Evolutionary conservation across 345 rosid genomes (phyloP).

Genomic region (Euphorbia peplus): DNA sequence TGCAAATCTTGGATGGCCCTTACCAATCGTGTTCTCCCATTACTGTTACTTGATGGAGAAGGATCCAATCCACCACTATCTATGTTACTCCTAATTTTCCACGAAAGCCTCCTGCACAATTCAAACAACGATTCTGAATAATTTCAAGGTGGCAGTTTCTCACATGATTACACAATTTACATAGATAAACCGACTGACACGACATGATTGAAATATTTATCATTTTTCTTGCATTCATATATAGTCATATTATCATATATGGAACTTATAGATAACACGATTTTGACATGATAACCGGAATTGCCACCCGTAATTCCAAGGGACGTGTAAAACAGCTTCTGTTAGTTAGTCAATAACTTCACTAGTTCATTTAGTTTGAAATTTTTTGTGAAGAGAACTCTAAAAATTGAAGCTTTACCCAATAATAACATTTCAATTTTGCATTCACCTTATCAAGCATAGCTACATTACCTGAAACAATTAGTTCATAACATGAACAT

Average conservation of each 20-base stretch:
- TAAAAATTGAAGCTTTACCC: not conserved
- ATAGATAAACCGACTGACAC: too few species aligned
- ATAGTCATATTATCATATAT: too few species aligned
- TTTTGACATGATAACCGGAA: too few species aligned
- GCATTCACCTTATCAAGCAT: not conserved
- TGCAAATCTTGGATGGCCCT: constrained; percentile 56
- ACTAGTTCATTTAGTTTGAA: not conserved
- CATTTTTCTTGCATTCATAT: too few species aligned
- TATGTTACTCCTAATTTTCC: constrained; percentile 50
- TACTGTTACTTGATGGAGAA: constrained; percentile 40
- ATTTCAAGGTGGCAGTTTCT: not conserved
- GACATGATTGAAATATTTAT: too few species aligned
- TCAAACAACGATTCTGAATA: constrained; percentile 17
- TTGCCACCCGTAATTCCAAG: not conserved
- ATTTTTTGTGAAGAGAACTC: not conserved
- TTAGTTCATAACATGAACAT: not conserved
- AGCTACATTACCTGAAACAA: not conserved
- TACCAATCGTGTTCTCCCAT: constrained; percentile 56
- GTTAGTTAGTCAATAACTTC: too few species aligned
- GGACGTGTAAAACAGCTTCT: not conserved
- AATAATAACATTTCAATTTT: not conserved
- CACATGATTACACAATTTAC: not conserved
- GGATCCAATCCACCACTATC: constrained; percentile 56
- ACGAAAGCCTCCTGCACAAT: constrained; percentile 48
- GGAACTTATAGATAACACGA: too few species aligned